Evolutionary conservation across 1,284 basidiomycete species (phyloP).

Genomic region (Anthracocystis walkeri): DNA sequence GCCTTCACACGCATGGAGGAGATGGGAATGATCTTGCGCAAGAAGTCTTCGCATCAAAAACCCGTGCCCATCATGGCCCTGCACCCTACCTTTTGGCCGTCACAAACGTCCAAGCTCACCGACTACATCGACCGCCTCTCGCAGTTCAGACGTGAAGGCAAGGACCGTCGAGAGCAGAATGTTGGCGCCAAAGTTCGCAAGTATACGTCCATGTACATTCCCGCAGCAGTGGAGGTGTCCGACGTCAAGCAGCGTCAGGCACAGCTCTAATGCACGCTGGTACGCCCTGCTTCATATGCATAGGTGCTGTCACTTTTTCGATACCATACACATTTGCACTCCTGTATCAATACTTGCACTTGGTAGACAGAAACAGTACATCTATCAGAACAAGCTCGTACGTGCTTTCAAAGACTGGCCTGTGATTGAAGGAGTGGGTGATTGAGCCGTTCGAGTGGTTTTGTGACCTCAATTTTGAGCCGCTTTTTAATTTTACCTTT

Average conservation of each 20-base stretch:
- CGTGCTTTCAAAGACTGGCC: neutral
- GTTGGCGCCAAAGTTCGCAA: slow-evolving; percentile 39
- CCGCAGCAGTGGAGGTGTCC: slow-evolving; percentile 36
- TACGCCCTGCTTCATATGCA: neutral
- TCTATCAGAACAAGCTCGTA: neutral
- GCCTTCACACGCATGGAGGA: slow-evolving; percentile 62
- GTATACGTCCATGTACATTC: slow-evolving; percentile 42
- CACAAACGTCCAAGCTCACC: slow-evolving; percentile 57
- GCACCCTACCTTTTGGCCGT: slow-evolving; percentile 64
- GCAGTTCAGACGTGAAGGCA: slow-evolving; percentile 69
- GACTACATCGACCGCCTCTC: slow-evolving; percentile 65
- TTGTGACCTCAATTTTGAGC: neutral
- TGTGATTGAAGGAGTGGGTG: neutral
- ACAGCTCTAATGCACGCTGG: slow-evolving; percentile 18
- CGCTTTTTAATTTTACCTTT: neutral
- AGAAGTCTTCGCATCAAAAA: slow-evolving; percentile 63
- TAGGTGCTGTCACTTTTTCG: neutral
- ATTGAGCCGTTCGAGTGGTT: too few relatives aligned
- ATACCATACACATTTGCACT: neutral
- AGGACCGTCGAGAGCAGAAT: slow-evolving; percentile 62
- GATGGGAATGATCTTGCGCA: slow-evolving; percentile 57
- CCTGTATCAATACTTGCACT: neutral
- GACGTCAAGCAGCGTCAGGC: slow-evolving; percentile 35
- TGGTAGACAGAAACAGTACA: too few relatives aligned
- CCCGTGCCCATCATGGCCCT: slow-evolving; percentile 68